These are phyloP conservation scores for Gaeumannomyces sp. DNA, from an alignment of 2,329 filamentous ascomycete species.

Conservation along the genomic window DNA sequence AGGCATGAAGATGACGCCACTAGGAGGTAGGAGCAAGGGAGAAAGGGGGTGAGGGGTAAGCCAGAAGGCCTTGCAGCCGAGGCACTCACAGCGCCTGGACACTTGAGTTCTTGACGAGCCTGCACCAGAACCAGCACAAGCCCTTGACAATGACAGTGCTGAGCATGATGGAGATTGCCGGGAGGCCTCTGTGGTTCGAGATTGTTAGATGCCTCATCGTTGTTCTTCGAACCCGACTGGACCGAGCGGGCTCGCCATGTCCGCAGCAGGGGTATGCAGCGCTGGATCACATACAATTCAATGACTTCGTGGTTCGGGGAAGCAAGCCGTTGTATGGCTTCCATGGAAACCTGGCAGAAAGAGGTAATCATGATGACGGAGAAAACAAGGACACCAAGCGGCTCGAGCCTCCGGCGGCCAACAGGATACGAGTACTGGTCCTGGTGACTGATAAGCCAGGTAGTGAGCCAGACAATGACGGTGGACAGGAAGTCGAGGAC, in stretches of 20 bases:
- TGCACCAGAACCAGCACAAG: slow-evolving; percentile 80
- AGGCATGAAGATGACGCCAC: too few species aligned
- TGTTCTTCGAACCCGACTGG: too few species aligned
- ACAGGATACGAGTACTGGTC: slow-evolving; percentile 74
- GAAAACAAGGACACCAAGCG: slow-evolving; percentile 75
- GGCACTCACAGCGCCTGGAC: slow-evolving; percentile 67
- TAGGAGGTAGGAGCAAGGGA: too few species aligned
- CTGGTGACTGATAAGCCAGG: slow-evolving; percentile 64
- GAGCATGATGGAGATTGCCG: slow-evolving; percentile 75
- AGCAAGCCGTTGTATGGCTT: slow-evolving; percentile 61
- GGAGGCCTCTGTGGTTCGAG: slow-evolving; percentile 38
- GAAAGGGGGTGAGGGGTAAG: too few species aligned
- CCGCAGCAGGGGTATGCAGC: slow-evolving; percentile 8
- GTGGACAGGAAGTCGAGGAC: slow-evolving; percentile 76
- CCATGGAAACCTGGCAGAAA: slow-evolving; percentile 69
- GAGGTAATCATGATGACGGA: slow-evolving; percentile 82
- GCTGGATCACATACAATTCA: slow-evolving; percentile 40
- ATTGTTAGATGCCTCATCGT: slow-evolving; percentile 8
- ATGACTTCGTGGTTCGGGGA: slow-evolving; percentile 60
- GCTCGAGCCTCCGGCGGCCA: slow-evolving; percentile 69
- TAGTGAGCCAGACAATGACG: slow-evolving; percentile 74
- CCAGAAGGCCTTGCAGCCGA: neutral
- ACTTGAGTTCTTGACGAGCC: slow-evolving; percentile 76
- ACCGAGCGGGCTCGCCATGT: neutral
- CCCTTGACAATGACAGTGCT: slow-evolving; percentile 77